A percentile compares a stretch with the other conserved stretches of the same genome.
Evolutionary conservation across 768 basidiomycete species (phyloP).

Genomic region (Lactifluus rugatus): DNA sequence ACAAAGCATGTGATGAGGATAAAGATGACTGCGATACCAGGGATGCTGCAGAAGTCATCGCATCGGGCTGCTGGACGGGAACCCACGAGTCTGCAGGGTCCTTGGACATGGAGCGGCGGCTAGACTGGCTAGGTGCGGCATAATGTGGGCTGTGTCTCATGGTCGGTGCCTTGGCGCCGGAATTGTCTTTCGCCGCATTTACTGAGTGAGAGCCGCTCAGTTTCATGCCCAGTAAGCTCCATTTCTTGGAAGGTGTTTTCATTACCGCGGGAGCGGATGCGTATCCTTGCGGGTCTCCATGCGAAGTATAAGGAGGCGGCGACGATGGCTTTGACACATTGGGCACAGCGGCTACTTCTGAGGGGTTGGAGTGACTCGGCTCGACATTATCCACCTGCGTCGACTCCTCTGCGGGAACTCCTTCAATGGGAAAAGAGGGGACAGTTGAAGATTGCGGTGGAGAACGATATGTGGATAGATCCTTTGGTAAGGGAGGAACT

Average conservation of each 20-base stretch:
- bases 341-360: constrained; percentile 40
- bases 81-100: constrained; percentile 54
- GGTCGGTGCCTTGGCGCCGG: constrained; percentile 37
- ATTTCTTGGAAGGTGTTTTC: constrained; percentile 90
- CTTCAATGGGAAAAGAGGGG: constrained; percentile 37
- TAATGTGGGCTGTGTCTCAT: constrained; percentile 60
- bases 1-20: constrained; percentile 44
- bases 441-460: constrained; percentile 53
- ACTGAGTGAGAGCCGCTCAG: constrained; percentile 57
- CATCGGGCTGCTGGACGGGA: constrained; percentile 51
- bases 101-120: constrained; percentile 61
- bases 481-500: constrained; percentile 88
- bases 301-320: constrained; percentile 22
- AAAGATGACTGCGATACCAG: constrained; percentile 65
- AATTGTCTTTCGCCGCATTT: constrained; percentile 38
- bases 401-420: constrained; percentile 31
- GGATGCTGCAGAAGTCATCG: constrained; percentile 71
- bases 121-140: constrained; percentile 54
- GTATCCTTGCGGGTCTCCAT: constrained; percentile 24
- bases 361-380: constrained; percentile 38
- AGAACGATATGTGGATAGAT: constrained; percentile 67
- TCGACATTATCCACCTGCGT: constrained; percentile 37
- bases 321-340: constrained; percentile 25
- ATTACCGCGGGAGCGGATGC: constrained; percentile 39
- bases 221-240: constrained; percentile 82